A percentile compares a stretch with the other conserved stretches of the same genome.
These are phyloP conservation scores for Pichia eremophila DNA, from an alignment of 805 yeast genomes.

Conservation along the genomic window DNA sequence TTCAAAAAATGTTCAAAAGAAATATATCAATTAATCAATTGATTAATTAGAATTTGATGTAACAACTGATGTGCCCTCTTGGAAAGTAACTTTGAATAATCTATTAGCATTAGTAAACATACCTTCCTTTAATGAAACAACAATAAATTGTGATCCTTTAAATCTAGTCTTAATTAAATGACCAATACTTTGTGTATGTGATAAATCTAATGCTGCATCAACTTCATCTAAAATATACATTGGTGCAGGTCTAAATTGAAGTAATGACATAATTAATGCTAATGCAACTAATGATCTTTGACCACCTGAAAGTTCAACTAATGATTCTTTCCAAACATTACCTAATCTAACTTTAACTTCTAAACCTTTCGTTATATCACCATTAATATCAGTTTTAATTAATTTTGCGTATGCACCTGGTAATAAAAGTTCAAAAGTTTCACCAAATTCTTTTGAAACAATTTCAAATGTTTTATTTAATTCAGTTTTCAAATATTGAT, in stretches of 20 bases:
- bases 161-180: slow-evolving; percentile 91
- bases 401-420: slow-evolving; percentile 88
- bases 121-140: slow-evolving; percentile 94
- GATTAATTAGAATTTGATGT: slow-evolving; percentile 29
- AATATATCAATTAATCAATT: too few relatives aligned
- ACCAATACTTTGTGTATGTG: slow-evolving; percentile 97
- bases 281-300: slow-evolving; percentile 91
- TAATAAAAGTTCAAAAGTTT: slow-evolving; percentile 75
- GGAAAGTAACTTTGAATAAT: slow-evolving; percentile 86
- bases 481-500: slow-evolving; percentile 78
- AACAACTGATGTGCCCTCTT: slow-evolving; percentile 93
- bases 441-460: slow-evolving; percentile 84
- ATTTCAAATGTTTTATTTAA: slow-evolving; percentile 76
- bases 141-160: slow-evolving; percentile 92
- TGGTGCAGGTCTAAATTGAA: slow-evolving; percentile 96
- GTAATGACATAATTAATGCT: slow-evolving; percentile 80
- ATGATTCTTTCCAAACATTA: slow-evolving; percentile 88
- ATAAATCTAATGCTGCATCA: slow-evolving; percentile 94
- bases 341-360: slow-evolving; percentile 89
- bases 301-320: slow-evolving; percentile 94
- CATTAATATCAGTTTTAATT: slow-evolving; percentile 64
- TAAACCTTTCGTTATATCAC: slow-evolving; percentile 78
- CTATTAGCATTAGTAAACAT: slow-evolving; percentile 97
- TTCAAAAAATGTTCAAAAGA: too few relatives aligned
- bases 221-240: slow-evolving; percentile 97